These are phyloP conservation scores for Abortiporus biennis DNA, from an alignment of 1,284 basidiomycete genomes.

Conservation along the genomic window DNA sequence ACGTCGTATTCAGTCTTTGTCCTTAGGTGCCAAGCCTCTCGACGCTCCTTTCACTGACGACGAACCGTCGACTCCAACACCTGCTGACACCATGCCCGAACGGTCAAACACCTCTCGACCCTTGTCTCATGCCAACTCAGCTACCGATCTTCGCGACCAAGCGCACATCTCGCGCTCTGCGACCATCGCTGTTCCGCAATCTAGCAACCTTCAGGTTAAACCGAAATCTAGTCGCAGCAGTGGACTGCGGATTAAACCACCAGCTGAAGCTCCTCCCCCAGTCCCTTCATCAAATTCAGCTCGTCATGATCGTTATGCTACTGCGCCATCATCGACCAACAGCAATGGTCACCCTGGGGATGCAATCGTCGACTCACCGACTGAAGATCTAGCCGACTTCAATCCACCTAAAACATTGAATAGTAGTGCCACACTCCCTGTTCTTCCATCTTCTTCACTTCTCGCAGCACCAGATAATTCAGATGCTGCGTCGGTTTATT, in stretches of 20 bases:
- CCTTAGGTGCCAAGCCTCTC: conserved; percentile 9
- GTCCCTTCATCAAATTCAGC: conserved; percentile 8
- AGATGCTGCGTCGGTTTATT: conserved; percentile 34
- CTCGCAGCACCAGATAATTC: conserved; percentile 26
- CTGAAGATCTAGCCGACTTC: conserved; percentile 17
- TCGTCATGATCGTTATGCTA: conserved; percentile 17
- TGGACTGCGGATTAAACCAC: conserved; percentile 21
- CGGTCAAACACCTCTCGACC: conserved; percentile 17
- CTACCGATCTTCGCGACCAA: conserved; percentile 31
- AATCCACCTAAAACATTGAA: conserved; percentile 17
- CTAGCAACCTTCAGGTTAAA: conserved; percentile 17
- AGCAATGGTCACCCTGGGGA: conserved; percentile 16
- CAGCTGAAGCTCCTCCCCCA: conserved; percentile 9
- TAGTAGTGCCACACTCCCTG: conserved; percentile 15
- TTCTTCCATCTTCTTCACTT: conserved; percentile 18
- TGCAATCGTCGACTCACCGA: conserved; percentile 25
- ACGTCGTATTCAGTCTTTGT: conserved; percentile 12
- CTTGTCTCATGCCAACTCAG: conserved; percentile 30
- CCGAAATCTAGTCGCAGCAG: conserved; percentile 20
- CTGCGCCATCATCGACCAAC: conserved; percentile 19
- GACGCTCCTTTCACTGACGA: conserved; percentile 11
- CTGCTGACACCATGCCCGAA: conserved; percentile 18
- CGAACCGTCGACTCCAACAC: conserved; percentile 23
- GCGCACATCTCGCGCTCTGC: conserved; percentile 18
- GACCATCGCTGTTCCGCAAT: conserved; percentile 13